Base-by-base conservation (phyloP, 1,139 yeast species). In the Zygosaccharomyces sapae region DNA sequence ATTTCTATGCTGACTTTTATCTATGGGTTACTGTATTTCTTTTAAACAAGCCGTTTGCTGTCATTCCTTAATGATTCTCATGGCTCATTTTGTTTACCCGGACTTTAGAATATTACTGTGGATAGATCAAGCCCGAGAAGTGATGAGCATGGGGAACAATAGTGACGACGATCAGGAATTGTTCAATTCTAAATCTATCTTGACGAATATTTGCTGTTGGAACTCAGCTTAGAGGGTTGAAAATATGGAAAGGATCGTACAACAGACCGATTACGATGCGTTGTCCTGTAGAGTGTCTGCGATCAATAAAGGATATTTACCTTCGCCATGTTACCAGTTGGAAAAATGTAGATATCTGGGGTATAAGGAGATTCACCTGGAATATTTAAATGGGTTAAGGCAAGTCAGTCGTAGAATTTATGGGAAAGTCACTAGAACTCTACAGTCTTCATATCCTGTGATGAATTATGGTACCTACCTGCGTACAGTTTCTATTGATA, bases 391-490 rank as follows among this genome's bases (percentile, higher is more conserved):
- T 3, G 40, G 51, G 6, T 38, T 63, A 45, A 56, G 54, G 42
- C 27, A 40, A 10, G 37, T 56, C 8, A 55, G 56, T 30, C 54
- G 61, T 35, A 52, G 63, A 30, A 48, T 55, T 47, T 61, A 24
- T 60, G 52, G 58, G 33, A 54, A 58, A 49, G 45, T 55, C 25
- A 38, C 52, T 45, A 48, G 33, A 44, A 37, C 49, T 51, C 58
- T 63, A 20, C 71, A 68, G 3, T 67, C 71, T 27, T 86, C 87
- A 57, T 70, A 83, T 24, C 98, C 98, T 0, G 73, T 92, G 33
- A 90, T 92, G 56, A 80, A 80, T 55, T 68, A 88, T 47, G 96
- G 96, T 0, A 88, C 97, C 0, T 90, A 81, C 68, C 71, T 89
- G 34, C 72, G 98, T 27, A 83, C 92, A 0, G 62, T 61, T 12